Base-by-base conservation (phyloP, 139 green algal species). In the Asterochloris erici region DNA sequence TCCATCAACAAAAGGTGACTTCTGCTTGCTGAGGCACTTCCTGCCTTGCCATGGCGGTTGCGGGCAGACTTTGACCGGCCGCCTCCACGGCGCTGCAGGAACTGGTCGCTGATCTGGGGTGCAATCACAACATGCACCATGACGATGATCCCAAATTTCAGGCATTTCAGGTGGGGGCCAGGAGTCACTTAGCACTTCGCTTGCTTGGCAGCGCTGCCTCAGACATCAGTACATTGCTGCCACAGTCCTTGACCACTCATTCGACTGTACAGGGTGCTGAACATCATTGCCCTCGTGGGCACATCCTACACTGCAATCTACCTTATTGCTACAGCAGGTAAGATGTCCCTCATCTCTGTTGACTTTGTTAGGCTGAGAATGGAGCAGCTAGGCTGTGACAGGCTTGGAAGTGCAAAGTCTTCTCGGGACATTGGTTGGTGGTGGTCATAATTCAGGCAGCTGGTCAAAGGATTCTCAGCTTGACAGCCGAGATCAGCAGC, bases 61-160 rank as follows among this genome's bases (percentile, higher is more conserved):
- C 19, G 19, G 21, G 66, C 66, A 71, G 66, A 54, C 38, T 6
- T 54, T 2, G 38, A 74, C 14, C 15, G 27, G n/a, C 23, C 2
- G 14, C 24, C 70, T n/a, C 9, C 24, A 15, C 66, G 9, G 19
- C 27, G 9, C 16, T 83, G 79, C 79, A 83, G 79, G 79, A 78
- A 15, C 11, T 83, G 79, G 79, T 28, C 79, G 0, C 19, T 83
- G 21, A 69, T 83, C 47, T 83, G 75, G 75, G 81, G 81, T n/a
- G 81, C 54, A 15, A 63, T 68, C 0, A 62, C 79, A 26, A 74
- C 81, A 27, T 54, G 63, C 47, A 78, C 73, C 61, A 84, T 84
- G 81, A 80, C 73, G 0, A 68, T 84, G 54, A 66, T 84, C 21
- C 81, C 81, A n/a, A 80, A 24, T 10, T 84, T 84, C 73, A 61